Percentiles rank a stretch among this genome's conserved stretches.
Conservation (phyloP, 2,329 filamentous ascomycete genomes). For the Fusarium scirpi region DNA sequence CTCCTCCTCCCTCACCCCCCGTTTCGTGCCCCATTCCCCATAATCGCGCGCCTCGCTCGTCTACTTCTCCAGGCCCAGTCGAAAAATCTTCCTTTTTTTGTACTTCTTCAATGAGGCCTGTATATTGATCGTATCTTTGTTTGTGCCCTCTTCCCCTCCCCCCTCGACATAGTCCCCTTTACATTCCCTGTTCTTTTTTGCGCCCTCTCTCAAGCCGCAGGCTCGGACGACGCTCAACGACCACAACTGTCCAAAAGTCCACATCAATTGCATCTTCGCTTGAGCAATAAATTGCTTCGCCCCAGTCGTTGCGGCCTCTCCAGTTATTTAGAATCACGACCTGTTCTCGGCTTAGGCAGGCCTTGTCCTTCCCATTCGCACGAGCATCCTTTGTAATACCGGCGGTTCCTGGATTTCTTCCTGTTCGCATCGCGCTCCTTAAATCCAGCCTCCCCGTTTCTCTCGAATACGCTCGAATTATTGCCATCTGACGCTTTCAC, state of each 20-base stretch:
- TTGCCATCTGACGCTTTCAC: constrained; percentile 31
- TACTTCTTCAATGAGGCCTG: constrained; percentile 52
- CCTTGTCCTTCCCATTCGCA: constrained; percentile 42
- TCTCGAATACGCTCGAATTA: constrained; percentile 41
- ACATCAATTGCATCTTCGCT: constrained; percentile 42
- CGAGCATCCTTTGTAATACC: constrained; percentile 53
- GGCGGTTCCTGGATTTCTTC: constrained; percentile 48
- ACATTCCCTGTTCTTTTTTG: constrained; percentile 42
- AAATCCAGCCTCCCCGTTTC: constrained; percentile 40
- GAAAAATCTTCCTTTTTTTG: constrained; percentile 41
- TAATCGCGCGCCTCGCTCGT: constrained; percentile 43
- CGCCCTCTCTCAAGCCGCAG: constrained; percentile 42
- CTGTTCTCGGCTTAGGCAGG: constrained; percentile 38
- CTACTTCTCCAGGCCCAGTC: constrained; percentile 47
- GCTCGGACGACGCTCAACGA: constrained; percentile 48
- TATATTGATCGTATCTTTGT: constrained; percentile 54
- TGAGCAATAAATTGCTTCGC: constrained; percentile 42
- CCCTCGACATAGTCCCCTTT: constrained; percentile 33
- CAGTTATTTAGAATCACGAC: constrained; percentile 33
- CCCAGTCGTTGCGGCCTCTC: constrained; percentile 31
- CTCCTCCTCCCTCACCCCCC: constrained; percentile 42
- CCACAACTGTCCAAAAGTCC: constrained; percentile 37
- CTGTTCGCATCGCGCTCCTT: constrained; percentile 48
- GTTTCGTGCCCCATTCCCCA: constrained; percentile 41
- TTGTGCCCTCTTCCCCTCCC: constrained; percentile 42